phyloP scores from a whole-genome alignment of 371 early-diverging fungal species.

The Lichtheimia ornata region DNA sequence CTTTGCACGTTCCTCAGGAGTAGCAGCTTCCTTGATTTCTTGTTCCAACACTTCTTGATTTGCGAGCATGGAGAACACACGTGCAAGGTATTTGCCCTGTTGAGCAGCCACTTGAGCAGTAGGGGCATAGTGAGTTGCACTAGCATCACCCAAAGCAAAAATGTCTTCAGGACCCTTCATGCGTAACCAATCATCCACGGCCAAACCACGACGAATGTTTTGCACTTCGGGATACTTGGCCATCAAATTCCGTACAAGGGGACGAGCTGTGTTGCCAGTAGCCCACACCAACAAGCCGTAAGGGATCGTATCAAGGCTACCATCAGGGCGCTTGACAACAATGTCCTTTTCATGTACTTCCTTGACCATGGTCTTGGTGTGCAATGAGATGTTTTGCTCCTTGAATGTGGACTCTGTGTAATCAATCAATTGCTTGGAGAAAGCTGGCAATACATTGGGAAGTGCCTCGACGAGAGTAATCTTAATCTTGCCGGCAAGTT shows the following conservation, averaged over 20 bases:
- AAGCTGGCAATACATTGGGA: conserved; percentile 86
- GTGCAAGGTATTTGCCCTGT: conserved; percentile 87
- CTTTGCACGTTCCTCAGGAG: conserved; percentile 42
- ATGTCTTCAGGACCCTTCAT: conserved; percentile 75
- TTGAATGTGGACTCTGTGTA: conserved; percentile 89
- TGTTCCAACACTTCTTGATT: conserved; percentile 44
- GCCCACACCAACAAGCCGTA: conserved; percentile 94
- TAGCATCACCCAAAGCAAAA: conserved; percentile 89
- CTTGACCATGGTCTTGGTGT: conserved; percentile 89
- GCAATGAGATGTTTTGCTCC: conserved; percentile 82
- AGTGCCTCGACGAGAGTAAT: conserved; percentile 91
- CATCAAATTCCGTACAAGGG: conserved; percentile 76
- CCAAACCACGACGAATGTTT: conserved; percentile 78
- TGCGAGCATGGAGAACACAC: conserved; percentile 62
- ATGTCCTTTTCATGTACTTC: conserved; percentile 82
- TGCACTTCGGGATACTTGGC: conserved; percentile 70
- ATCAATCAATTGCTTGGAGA: conserved; percentile 85
- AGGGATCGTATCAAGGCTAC: conserved; percentile 66
- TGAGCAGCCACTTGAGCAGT: conserved; percentile 94
- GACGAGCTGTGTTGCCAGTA: conserved; percentile 90
- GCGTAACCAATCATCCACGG: conserved; percentile 82
- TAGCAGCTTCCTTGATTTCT: conserved; percentile 22
- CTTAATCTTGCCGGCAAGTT: conserved; percentile 78
- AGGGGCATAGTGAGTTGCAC: conserved; percentile 85
- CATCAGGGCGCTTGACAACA: conserved; percentile 74